Percentiles rank a stretch among this genome's conserved stretches.
Conservation (phyloP, 805 yeast species). For the Candida pseudoglaebosa region DNA sequence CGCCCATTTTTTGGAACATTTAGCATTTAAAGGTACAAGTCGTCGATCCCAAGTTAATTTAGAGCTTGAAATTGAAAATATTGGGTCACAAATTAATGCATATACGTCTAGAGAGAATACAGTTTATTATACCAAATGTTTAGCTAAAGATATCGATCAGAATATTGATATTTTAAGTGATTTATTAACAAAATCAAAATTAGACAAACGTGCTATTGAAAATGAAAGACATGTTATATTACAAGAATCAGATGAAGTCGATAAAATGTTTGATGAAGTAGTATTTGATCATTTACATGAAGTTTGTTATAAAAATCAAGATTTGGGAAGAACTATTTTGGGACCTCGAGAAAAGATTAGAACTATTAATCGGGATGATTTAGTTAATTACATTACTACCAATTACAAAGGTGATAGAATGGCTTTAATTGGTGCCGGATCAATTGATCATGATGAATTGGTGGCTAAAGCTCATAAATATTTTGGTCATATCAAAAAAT, state of each 20-base stretch:
- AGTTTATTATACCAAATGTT: constrained; percentile 89
- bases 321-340: constrained; percentile 91
- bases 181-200: constrained; percentile 78
- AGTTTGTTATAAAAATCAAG: constrained; percentile 84
- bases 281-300: constrained; percentile 96
- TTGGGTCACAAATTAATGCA: constrained; percentile 97
- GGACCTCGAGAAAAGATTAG: constrained; percentile 91
- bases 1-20: constrained; percentile 95
- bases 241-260: constrained; percentile 96
- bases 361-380: constrained; percentile 71
- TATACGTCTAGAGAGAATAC: constrained; percentile 97
- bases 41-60: constrained; percentile 74
- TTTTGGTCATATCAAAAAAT: constrained; percentile 65
- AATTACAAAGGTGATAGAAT: constrained; percentile 95
- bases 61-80: constrained; percentile 91
- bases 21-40: constrained; percentile 93
- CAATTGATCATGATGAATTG: constrained; percentile 82
- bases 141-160: constrained; percentile 73
- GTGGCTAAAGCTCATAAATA: constrained; percentile 70
- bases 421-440: constrained; percentile 97
- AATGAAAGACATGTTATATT: constrained; percentile 95
- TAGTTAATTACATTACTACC: constrained; percentile 71
- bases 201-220: constrained; percentile 83
- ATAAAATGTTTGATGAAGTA: constrained; percentile 97
- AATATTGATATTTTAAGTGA: constrained; percentile 88